phyloP scores from a whole-genome alignment of 106 monocot species.

The Chionographis japonica region DNA sequence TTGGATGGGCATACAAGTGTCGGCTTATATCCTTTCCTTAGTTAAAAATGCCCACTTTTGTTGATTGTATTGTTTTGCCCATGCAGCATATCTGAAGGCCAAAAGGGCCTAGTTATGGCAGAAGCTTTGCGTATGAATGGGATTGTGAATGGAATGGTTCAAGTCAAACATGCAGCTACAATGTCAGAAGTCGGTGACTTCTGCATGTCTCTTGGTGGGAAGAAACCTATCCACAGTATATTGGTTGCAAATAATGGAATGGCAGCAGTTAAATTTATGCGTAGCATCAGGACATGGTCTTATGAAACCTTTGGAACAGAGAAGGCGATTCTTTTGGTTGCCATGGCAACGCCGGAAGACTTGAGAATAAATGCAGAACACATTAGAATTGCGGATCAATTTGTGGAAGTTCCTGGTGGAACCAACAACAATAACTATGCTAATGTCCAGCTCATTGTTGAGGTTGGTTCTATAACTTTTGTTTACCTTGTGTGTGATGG shows the following conservation, averaged over 20 bases:
- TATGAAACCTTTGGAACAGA: slow-evolving; percentile 91
- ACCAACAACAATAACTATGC: slow-evolving; percentile 99
- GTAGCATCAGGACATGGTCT: slow-evolving; percentile 90
- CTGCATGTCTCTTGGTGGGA: slow-evolving; percentile 83
- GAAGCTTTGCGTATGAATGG: slow-evolving; percentile 42
- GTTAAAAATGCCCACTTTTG: no score
- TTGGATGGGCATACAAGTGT: no score
- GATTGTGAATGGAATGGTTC: slow-evolving; percentile 24
- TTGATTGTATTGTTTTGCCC: not conserved
- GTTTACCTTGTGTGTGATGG: not conserved
- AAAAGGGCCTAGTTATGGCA: slow-evolving; percentile 40
- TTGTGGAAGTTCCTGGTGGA: slow-evolving; percentile 96
- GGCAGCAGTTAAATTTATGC: slow-evolving; percentile 98
- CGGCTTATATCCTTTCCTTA: no score
- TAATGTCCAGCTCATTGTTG: slow-evolving; percentile 98
- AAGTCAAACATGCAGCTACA: slow-evolving; percentile 36
- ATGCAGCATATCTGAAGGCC: slow-evolving; percentile 29
- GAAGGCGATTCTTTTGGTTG: slow-evolving; percentile 86
- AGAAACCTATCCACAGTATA: slow-evolving; percentile 87
- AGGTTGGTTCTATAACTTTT: slow-evolving; percentile 40
- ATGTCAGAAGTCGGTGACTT: slow-evolving; percentile 77
- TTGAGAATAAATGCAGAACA: slow-evolving; percentile 97
- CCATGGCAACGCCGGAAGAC: slow-evolving; percentile 98
- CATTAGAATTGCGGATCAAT: slow-evolving; percentile 98
- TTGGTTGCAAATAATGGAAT: slow-evolving; percentile 98